Evolutionary conservation across 1,139 yeast genomes (phyloP).

Genomic region (Hansenula sp.): DNA sequence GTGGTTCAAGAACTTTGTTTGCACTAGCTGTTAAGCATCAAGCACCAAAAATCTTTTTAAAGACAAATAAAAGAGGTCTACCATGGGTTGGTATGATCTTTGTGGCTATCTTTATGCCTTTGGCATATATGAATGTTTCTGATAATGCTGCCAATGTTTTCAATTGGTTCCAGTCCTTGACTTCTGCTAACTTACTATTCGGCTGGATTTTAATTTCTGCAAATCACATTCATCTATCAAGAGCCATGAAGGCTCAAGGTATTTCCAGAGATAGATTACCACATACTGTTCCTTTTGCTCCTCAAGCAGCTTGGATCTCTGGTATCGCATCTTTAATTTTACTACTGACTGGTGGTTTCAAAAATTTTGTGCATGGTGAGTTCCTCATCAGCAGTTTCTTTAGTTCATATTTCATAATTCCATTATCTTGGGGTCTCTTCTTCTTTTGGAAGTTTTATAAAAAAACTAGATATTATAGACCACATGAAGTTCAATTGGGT

Average conservation of each 20-base stretch:
- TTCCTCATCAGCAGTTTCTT: conserved; percentile 31
- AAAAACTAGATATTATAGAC: conserved; percentile 22
- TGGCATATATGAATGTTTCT: conserved; percentile 34
- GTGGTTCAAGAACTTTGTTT: conserved; percentile 38
- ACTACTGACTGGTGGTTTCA: conserved; percentile 35
- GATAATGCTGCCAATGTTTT: conserved; percentile 38
- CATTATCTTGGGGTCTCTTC: conserved; percentile 25
- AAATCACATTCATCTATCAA: conserved; percentile 13
- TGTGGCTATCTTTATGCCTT: conserved; percentile 30
- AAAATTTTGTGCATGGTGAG: conserved; percentile 30
- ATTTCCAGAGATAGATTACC: conserved; percentile 28
- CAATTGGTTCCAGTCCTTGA: conserved; percentile 11
- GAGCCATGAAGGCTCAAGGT: conserved; percentile 2
- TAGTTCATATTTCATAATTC: conserved; percentile 32
- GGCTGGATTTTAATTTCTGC: conserved; percentile 7
- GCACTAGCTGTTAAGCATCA: conserved; percentile 51
- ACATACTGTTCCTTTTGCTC: conserved; percentile 11
- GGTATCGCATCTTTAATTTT: conserved; percentile 28
- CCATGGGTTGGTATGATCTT: conserved; percentile 51
- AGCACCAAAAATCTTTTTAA: conserved; percentile 50
- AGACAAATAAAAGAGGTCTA: conserved; percentile 60
- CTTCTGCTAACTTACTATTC: background rate
- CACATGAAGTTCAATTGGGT: conserved; percentile 28
- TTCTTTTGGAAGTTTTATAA: conserved; percentile 26
- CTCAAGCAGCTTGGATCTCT: conserved; percentile 30